Percentiles rank a stretch among this genome's conserved stretches.
phyloP scores from a whole-genome alignment of 202 grass and related monocot genomes.

The Setaria viridis region DNA sequence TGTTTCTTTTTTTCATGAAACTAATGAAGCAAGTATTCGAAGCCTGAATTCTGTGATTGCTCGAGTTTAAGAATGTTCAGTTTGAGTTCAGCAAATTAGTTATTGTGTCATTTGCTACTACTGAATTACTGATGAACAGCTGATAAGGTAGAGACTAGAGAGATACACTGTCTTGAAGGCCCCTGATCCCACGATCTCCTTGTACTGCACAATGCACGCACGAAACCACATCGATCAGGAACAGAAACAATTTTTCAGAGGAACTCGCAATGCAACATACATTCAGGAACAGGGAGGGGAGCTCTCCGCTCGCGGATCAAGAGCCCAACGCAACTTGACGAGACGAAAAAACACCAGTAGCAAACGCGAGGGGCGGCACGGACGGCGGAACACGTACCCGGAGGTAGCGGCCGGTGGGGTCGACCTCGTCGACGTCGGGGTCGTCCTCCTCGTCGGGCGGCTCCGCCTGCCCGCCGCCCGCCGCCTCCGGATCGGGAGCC shows the following conservation, averaged over 20 bases:
- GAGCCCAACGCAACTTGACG: not conserved
- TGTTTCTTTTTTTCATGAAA: not conserved
- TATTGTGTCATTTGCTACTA: not conserved
- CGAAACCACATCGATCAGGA: not conserved
- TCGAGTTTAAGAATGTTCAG: not conserved
- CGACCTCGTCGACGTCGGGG: constrained; percentile 48
- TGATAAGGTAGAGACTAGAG: not conserved
- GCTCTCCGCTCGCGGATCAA: not conserved
- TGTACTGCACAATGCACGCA: constrained; percentile 50
- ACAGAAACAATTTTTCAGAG: not conserved
- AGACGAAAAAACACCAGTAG: not conserved
- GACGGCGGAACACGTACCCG: constrained; percentile 11
- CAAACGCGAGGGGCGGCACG: not conserved
- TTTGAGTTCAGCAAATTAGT: not conserved
- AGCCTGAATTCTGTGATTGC: not conserved
- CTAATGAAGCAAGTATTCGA: not conserved
- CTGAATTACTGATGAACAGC: not conserved
- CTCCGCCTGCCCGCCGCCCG: constrained; percentile 27
- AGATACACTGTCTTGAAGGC: constrained; percentile 62
- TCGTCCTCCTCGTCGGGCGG: constrained; percentile 44
- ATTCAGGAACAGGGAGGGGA: not conserved
- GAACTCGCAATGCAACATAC: not conserved
- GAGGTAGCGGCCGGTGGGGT: constrained; percentile 53
- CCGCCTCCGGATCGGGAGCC: constrained; percentile 4
- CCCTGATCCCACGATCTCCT: constrained; percentile 53